Percentiles rank a stretch among this genome's conserved stretches.
Evolutionary conservation across 768 basidiomycete genomes (phyloP).

Genomic region (Mycena leptocephala): DNA sequence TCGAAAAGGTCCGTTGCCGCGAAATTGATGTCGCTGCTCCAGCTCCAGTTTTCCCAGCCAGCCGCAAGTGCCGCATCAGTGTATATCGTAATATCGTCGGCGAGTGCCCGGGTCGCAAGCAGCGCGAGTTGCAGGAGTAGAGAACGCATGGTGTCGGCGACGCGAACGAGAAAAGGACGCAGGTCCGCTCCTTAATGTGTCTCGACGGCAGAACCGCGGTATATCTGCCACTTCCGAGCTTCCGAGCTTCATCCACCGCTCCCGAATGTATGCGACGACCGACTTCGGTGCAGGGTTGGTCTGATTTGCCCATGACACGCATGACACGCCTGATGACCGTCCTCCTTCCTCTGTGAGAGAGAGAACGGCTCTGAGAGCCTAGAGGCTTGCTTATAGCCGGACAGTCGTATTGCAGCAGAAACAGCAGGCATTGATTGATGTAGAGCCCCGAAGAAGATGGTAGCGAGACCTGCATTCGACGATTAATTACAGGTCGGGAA

Average conservation of each 20-base stretch:
- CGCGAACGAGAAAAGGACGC: neutral
- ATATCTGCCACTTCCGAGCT: slow-evolving; percentile 1
- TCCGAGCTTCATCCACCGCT: slow-evolving; percentile 28
- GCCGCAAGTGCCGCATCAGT: slow-evolving; percentile 57
- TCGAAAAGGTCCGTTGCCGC: slow-evolving; percentile 61
- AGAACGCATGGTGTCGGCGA: slow-evolving; percentile 4
- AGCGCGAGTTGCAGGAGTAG: slow-evolving; percentile 23
- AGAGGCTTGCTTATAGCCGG: no score
- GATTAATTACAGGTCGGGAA: no score
- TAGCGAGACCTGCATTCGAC: no score
- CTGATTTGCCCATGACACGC: slow-evolving; percentile 14
- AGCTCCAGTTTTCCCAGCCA: slow-evolving; percentile 71
- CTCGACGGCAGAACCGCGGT: slow-evolving; percentile 24
- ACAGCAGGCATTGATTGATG: no score
- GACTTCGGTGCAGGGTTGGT: neutral
- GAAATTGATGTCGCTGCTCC: slow-evolving; percentile 61
- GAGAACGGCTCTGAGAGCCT: no score
- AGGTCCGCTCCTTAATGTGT: slow-evolving; percentile 1
- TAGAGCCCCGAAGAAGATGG: no score
- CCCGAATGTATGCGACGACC: neutral
- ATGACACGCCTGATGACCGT: neutral
- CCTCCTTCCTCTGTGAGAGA: neutral
- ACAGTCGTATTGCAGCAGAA: no score
- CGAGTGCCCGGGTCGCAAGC: slow-evolving; percentile 6
- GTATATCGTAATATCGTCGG: slow-evolving; percentile 60